A percentile compares a stretch with the other conserved stretches of the same genome.
Evolutionary conservation across 2,329 filamentous ascomycete genomes (phyloP).

Genomic region (Colletotrichum endophyticum): DNA sequence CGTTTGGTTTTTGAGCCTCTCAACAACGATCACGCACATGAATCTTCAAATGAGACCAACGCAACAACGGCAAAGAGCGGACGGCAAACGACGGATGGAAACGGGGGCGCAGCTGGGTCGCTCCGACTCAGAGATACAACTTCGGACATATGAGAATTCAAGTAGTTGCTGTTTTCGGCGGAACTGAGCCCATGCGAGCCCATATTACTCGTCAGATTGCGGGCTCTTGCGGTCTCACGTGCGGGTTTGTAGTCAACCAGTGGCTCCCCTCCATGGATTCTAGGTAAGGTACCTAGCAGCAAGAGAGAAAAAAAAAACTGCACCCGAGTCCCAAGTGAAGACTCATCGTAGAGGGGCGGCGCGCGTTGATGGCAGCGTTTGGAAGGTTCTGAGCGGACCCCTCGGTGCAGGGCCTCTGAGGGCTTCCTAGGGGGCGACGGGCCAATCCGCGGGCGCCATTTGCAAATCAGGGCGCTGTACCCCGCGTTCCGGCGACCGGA

Average conservation of each 20-base stretch:
- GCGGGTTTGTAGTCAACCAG: background rate
- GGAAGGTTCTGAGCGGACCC: slow-evolving; percentile 7
- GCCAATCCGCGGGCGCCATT: slow-evolving; percentile 32
- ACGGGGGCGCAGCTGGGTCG: slow-evolving; percentile 1
- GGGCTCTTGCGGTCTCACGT: slow-evolving; percentile 1
- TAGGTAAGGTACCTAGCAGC: background rate
- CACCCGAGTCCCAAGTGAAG: background rate
- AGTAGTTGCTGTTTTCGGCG: slow-evolving; percentile 10
- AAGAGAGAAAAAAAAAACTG: background rate
- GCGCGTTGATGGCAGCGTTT: background rate
- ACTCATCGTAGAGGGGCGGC: background rate
- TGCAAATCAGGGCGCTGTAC: slow-evolving; percentile 35
- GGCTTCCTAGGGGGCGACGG: background rate
- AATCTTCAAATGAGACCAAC: background rate
- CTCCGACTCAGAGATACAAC: background rate
- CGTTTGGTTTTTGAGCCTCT: background rate
- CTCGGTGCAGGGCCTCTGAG: slow-evolving; percentile 5
- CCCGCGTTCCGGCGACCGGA: slow-evolving; percentile 42
- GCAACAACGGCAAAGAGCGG: background rate
- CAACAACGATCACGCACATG: background rate
- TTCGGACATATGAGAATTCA: background rate
- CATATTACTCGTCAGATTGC: slow-evolving; percentile 19
- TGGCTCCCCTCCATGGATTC: background rate
- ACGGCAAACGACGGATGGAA: slow-evolving; percentile 14
- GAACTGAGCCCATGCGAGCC: background rate